Evolutionary conservation across 1,284 basidiomycete species (phyloP).

Genomic region (Papiliotrema nemorosa): DNA sequence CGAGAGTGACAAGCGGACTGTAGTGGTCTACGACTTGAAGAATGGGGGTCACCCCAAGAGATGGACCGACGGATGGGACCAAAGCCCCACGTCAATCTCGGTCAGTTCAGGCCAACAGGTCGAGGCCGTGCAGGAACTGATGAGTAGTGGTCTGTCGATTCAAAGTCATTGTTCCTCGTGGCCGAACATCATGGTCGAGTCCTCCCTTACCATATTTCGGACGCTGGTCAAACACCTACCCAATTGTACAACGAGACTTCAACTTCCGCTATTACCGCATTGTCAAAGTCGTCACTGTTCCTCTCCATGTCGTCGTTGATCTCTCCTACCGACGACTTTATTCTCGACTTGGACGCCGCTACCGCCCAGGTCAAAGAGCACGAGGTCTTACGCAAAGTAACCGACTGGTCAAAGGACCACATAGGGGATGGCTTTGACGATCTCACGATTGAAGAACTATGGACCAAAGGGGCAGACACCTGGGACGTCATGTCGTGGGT

Average conservation of each 20-base stretch:
- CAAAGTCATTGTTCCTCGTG: slow-evolving; percentile 65
- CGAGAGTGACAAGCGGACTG: slow-evolving; percentile 62
- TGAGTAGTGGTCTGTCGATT: slow-evolving; percentile 66
- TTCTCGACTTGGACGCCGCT: slow-evolving; percentile 5
- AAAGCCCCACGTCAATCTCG: slow-evolving; percentile 61
- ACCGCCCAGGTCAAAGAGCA: slow-evolving; percentile 30
- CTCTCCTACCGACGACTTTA: slow-evolving; percentile 67
- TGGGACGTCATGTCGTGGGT: slow-evolving; percentile 76
- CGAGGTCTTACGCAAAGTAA: slow-evolving; percentile 63
- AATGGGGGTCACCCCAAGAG: slow-evolving; percentile 14
- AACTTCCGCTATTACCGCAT: slow-evolving; percentile 23
- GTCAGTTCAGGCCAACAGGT: slow-evolving; percentile 49
- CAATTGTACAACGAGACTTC: slow-evolving; percentile 39
- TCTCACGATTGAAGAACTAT: slow-evolving; percentile 71
- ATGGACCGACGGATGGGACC: slow-evolving; percentile 73
- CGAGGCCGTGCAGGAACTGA: neutral
- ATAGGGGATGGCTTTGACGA: slow-evolving; percentile 54
- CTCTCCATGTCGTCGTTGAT: slow-evolving; percentile 55
- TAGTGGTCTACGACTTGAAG: slow-evolving; percentile 65
- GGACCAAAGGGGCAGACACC: slow-evolving; percentile 72
- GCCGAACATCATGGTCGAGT: slow-evolving; percentile 65
- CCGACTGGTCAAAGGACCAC: slow-evolving; percentile 48
- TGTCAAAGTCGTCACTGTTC: slow-evolving; percentile 22
- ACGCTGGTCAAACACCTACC: slow-evolving; percentile 33
- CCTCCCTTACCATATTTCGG: slow-evolving; percentile 43